Base-by-base conservation (phyloP, 106 monocot genomes). In the Cymbidium sinense region DNA sequence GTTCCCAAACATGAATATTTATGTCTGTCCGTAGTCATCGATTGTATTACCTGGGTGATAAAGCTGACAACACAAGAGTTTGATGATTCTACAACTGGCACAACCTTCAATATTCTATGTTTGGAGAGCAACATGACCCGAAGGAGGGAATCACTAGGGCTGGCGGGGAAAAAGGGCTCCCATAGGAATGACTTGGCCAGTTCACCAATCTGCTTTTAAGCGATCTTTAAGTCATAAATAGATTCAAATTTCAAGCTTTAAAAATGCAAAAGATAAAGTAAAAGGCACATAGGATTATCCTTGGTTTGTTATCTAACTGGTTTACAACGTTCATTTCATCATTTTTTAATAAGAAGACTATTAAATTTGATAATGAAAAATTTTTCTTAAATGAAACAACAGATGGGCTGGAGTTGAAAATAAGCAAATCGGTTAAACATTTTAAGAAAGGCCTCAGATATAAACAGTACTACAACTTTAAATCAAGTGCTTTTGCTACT, bases 111-210 rank as follows among this genome's bases (percentile, higher is more conserved):
- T 23, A 79, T 82, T 13, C 55, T 67, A 34, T 84, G 87, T 29
- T 82, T 87, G 4, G 87, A 39, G 34, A 87, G 87, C 43, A 87
- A 79, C 28, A 81, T 25, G 19, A 84, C 81, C 50, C 84, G 87
- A 76, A 87, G 84, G 36, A 87, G 87, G 35, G 87, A 51, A 41
- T 76, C 87, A 54, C 67, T 50, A 34, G 41, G 33, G 30, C 64
- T 77, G 27, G 82, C 81, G 25, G 87, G 87, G 58, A 87, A 87
- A 79, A 87, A 87, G 10, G 84, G 84, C 54, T 87, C 84, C 87
- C 87, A 87, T 33, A 87, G 65, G 77, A 77, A 87, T 21, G 39
- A 79, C 65, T 82, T 87, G 3, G 87, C 84, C 27, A 87, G 79
- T 43, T 82, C 84, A 29, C 39, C 82, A 29, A 87, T 84, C 87